These are phyloP conservation scores for Calophaca sinica DNA, from an alignment of 306 rosid species.

Conservation along the genomic window DNA sequence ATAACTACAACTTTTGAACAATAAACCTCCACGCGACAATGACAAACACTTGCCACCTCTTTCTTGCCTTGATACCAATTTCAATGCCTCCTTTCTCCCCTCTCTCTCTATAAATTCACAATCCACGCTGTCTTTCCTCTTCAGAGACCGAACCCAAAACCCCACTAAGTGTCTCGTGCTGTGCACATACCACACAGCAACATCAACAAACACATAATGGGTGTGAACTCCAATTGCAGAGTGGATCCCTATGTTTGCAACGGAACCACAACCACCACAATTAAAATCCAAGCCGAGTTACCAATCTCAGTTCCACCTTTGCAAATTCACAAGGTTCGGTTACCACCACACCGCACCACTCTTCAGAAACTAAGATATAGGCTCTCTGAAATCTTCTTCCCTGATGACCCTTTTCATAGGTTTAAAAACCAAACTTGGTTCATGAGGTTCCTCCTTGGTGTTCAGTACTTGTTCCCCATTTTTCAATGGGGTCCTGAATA, in stretches of 20 bases:
- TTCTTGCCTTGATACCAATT: constrained; percentile 20
- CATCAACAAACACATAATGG: constrained; percentile 57
- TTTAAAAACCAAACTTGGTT: constrained; percentile 70
- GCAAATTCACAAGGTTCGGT: constrained; percentile 69
- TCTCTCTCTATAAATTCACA: constrained; percentile 64
- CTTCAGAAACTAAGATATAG: constrained; percentile 68
- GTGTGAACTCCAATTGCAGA: constrained; percentile 63
- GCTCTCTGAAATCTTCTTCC: constrained; percentile 84
- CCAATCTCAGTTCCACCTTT: constrained; percentile 46
- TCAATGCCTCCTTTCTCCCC: background rate
- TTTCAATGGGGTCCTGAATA: constrained; percentile 89
- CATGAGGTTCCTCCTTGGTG: constrained; percentile 61
- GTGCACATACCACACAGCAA: constrained; percentile 6
- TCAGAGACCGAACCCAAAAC: background rate
- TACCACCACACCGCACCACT: constrained; percentile 75
- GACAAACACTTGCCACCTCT: constrained; percentile 13
- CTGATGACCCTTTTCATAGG: constrained; percentile 79
- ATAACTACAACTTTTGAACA: constrained; percentile 16
- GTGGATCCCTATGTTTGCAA: constrained; percentile 63
- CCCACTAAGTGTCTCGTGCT: background rate
- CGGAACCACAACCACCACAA: constrained; percentile 41
- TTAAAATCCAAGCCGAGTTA: constrained; percentile 55
- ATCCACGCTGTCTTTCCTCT: constrained; percentile 23
- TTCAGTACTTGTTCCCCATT: constrained; percentile 81
- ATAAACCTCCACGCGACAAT: constrained; percentile 41